phyloP scores from a whole-genome alignment of 331 rosid genomes.

The Quercus phellos region DNA sequence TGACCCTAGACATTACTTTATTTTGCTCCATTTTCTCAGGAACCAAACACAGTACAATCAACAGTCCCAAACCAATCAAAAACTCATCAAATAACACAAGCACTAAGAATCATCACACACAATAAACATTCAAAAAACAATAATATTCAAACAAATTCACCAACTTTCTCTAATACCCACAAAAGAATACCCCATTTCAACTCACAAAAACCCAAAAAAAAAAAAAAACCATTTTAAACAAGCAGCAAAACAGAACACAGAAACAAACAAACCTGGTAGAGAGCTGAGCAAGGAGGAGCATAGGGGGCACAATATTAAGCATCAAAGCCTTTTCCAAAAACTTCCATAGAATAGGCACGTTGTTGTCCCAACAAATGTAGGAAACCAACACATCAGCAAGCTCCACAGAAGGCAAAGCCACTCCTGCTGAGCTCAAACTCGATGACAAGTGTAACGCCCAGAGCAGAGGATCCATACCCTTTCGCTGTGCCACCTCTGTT shows the following conservation, averaged over 20 bases:
- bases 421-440: conserved; percentile 66
- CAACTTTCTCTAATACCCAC: neutral
- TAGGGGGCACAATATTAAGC: conserved; percentile 69
- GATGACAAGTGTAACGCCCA: conserved; percentile 87
- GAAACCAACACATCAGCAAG: conserved; percentile 75
- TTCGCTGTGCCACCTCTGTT: conserved; percentile 71
- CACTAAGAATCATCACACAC: neutral
- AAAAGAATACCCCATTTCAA: conserved; percentile 12
- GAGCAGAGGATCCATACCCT: conserved; percentile 72
- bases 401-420: conserved; percentile 66
- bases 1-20: no score
- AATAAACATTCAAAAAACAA: no score
- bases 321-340: conserved; percentile 76
- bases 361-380: conserved; percentile 89
- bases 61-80: neutral
- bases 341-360: conserved; percentile 91
- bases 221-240: neutral
- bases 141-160: conserved; percentile 4
- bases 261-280: conserved; percentile 46
- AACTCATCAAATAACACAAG: no score
- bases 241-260: neutral
- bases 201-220: neutral
- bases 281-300: conserved; percentile 83
- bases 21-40: neutral
- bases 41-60: neutral